These are phyloP conservation scores for Agaricus sinodeliciosus DNA, from an alignment of 768 basidiomycete species.

Conservation along the genomic window DNA sequence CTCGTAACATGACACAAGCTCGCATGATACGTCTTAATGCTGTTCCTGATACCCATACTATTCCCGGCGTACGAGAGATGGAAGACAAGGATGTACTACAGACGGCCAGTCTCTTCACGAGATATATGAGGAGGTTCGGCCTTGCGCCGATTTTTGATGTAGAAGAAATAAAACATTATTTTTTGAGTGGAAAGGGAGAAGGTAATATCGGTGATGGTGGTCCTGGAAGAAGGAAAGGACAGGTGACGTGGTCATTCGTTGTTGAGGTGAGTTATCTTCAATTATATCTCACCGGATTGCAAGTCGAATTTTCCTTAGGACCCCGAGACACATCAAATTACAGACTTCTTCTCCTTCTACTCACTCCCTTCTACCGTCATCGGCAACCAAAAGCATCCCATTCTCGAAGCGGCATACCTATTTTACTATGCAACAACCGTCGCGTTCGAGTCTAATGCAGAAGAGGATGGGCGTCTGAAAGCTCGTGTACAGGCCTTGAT, in stretches of 20 bases:
- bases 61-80: conserved; percentile 82
- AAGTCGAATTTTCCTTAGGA: conserved; percentile 41
- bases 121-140: conserved; percentile 83
- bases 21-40: conserved; percentile 78
- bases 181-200: conserved; percentile 77
- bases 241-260: conserved; percentile 95
- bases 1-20: conserved; percentile 85
- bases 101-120: conserved; percentile 62
- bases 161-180: conserved; percentile 82
- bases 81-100: conserved; percentile 67
- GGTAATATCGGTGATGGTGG: conserved; percentile 45
- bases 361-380: conserved; percentile 93
- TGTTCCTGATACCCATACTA: conserved; percentile 41
- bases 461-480: conserved; percentile 58
- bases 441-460: conserved; percentile 55
- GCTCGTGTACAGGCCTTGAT: conserved; percentile 66
- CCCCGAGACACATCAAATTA: conserved; percentile 73
- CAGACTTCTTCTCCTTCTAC: conserved; percentile 97
- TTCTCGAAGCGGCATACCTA: conserved; percentile 89
- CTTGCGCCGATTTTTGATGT: conserved; percentile 68
- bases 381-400: conserved; percentile 57
- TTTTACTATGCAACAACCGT: conserved; percentile 90
- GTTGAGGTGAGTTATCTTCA: conserved; percentile 60
- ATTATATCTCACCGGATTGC: neutral
- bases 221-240: conserved; percentile 53